These are phyloP conservation scores for Fusarium subtropicale DNA, from an alignment of 2,329 filamentous ascomycete genomes.

Conservation along the genomic window DNA sequence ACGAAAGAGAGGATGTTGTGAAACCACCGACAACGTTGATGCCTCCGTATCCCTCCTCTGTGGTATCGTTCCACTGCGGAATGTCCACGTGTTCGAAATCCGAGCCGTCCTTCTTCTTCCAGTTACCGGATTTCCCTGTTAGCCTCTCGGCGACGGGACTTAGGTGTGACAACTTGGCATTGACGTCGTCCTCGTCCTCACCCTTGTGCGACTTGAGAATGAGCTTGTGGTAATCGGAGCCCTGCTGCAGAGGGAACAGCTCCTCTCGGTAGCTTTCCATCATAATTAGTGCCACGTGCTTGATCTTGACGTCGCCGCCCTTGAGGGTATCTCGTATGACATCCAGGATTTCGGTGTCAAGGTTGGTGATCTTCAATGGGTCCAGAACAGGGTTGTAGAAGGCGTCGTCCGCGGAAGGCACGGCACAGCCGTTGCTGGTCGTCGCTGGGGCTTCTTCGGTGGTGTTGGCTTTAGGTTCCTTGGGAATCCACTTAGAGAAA, in stretches of 20 bases:
- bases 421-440: slow-evolving; percentile 8
- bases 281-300: slow-evolving; percentile 59
- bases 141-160: slow-evolving; percentile 39
- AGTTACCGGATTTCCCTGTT: slow-evolving; percentile 39
- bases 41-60: slow-evolving; percentile 51
- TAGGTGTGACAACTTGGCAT: slow-evolving; percentile 40
- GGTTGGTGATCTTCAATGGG: slow-evolving; percentile 57
- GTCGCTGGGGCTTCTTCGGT: slow-evolving; percentile 4
- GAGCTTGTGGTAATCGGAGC: slow-evolving; percentile 53
- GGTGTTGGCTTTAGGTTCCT: slow-evolving; percentile 3
- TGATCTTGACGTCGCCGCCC: slow-evolving; percentile 53
- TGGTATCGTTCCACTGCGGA: slow-evolving; percentile 44
- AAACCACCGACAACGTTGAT: slow-evolving; percentile 56
- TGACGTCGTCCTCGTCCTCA: slow-evolving; percentile 43
- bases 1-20: slow-evolving; percentile 57
- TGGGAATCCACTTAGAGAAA: slow-evolving; percentile 48
- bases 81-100: slow-evolving; percentile 44
- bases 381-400: slow-evolving; percentile 55
- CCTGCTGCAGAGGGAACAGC: slow-evolving; percentile 58
- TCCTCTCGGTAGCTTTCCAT: slow-evolving; percentile 60
- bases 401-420: slow-evolving; percentile 35
- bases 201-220: slow-evolving; percentile 49
- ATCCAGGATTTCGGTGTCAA: slow-evolving; percentile 49
- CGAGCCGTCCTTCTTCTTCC: slow-evolving; percentile 43
- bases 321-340: slow-evolving; percentile 43